Base-by-base conservation (phyloP, 306 rosid genomes). In the Dryas octopetala region DNA sequence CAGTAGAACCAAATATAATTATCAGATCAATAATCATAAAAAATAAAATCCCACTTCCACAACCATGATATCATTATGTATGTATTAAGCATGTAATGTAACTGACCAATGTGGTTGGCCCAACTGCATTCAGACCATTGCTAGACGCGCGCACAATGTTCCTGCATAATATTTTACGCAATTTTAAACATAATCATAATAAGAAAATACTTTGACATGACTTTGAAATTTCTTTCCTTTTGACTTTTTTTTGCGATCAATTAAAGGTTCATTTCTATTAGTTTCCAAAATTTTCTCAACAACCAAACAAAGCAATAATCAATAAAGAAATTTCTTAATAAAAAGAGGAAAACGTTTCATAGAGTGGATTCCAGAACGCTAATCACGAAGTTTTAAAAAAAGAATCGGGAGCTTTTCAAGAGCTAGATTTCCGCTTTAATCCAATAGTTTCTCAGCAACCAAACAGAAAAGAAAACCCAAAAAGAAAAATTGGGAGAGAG, bases 31-130 rank as follows among this genome's bases (percentile, higher is more conserved):
- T 69, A 16, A 15, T 60, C 10, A 7, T 4, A 52, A 48, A 48
- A 69, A 54, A 43, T 60, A 71, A 32, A 70, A 41, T 15, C 55
- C 59, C 44, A 76, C 12, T 71, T 38, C 44, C 16, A 66, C 47
- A 66, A 73, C 71, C 71, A 81, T 15, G 58, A 84, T 23, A 23
- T 23, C 38, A 68, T 53, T 6, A 54, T 32, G 65, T 48, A 47
- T 40, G 57, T 16, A 47, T 51, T 74, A 61, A 69, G 62, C 69
- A 68, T 3, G 26, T 44, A 63, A 71, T 77, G 64, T 62, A 47
- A 89, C 98, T 72, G 57, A 91, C 97, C 97, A 81, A 51, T 51
- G 97, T 84, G 74, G 90, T 57, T 64, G 95, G 85, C 79, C 81
- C 87, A 52, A 88, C 82, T 65, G 96, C 91, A 81, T 94, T 91